Evolutionary conservation across 345 rosid species (phyloP), one percentile per base, ranked within the genome.

Genomic region (Physaria fendleri): DNA sequence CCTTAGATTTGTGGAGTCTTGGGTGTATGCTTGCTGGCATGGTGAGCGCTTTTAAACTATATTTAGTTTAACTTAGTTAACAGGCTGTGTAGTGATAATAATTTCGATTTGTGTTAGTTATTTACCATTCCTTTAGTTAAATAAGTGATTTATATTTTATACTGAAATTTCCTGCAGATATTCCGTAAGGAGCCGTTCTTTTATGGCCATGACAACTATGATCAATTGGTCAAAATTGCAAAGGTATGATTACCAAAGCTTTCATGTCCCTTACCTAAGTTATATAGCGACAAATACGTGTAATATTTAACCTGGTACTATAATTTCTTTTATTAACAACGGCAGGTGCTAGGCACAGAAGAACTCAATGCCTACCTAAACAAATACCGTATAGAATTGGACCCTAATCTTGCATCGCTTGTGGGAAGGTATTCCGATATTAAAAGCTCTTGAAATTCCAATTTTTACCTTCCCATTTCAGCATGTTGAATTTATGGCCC

Each of bases 21-120:
- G 98, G 98, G 62, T 92, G 98, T 70, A 92, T 89, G 94, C 82
- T 92, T 78, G 98, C 96, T 64, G 96, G 98, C 70, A 92, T 92
- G 98, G 98, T 86, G 35, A 80, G 81, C 18, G 4, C 56, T 38
- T 32, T 33, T 40, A 49, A 48, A n/a, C 38, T 21, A 17, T 45
- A 35, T 34, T 35, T 65, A 52, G 38, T 27, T 41, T 46, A 61
- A 5, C 4, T 53, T 42, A 15, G 40, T 28, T 5, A 48, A 61
- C 0, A 18, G 4, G 40, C 32, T 33, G 37, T 43, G 27, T n/a
- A 11, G 9, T 33, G 37, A 33, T 24, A 54, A 33, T 12, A 44
- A 45, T 20, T 24, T 20, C 7, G 6, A 13, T 1, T 3, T 47
- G 22, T 13, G 4, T 41, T 52, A 5, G 2, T 34, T 53, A 57